Percentiles rank a stretch among this genome's conserved stretches.
Conservation (phyloP, 163 green algal genomes). For the Chlamydomonas reinhardtii region DNA sequence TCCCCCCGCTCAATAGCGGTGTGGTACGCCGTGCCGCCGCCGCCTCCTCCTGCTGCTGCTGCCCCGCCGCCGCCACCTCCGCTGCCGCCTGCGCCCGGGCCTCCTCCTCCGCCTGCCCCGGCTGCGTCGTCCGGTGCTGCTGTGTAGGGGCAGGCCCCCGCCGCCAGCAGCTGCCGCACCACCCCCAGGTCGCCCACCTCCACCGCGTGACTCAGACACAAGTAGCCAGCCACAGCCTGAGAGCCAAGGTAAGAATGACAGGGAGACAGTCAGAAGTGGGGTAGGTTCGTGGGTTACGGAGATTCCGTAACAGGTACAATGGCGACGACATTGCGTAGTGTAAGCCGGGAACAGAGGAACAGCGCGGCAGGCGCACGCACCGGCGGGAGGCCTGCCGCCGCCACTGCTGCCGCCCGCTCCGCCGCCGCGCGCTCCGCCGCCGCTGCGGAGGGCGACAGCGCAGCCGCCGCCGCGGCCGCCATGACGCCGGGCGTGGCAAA, state of each 20-base stretch:
- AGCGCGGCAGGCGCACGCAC: not conserved
- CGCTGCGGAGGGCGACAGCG: not conserved
- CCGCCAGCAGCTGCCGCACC: constrained; percentile 23
- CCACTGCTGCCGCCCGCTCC: constrained; percentile 16
- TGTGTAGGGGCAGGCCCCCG: constrained; percentile 45
- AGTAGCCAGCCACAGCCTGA: constrained; percentile 38
- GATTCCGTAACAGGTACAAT: too few species aligned
- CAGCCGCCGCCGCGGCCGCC: not conserved
- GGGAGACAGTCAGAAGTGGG: too few species aligned
- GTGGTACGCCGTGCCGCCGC: constrained; percentile 36
- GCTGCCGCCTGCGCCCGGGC: too few species aligned
- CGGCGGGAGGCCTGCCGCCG: constrained; percentile 20
- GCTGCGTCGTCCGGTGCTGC: constrained; percentile 30
- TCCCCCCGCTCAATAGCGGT: constrained; percentile 40
- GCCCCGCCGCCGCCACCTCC: too few species aligned
- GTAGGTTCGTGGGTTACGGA: too few species aligned
- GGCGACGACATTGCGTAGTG: too few species aligned
- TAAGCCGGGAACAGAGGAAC: too few species aligned
- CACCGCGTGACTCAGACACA: constrained; percentile 30
- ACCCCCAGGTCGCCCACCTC: constrained; percentile 27
- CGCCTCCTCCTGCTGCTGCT: too few species aligned
- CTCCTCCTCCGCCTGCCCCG: not conserved
- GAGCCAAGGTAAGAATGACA: too few species aligned
- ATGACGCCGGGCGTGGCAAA: constrained; percentile 8
- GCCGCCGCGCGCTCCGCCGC: constrained; percentile 6